These are phyloP conservation scores for Echites panduratus DNA, from an alignment of 257 asterid species.

Conservation along the genomic window DNA sequence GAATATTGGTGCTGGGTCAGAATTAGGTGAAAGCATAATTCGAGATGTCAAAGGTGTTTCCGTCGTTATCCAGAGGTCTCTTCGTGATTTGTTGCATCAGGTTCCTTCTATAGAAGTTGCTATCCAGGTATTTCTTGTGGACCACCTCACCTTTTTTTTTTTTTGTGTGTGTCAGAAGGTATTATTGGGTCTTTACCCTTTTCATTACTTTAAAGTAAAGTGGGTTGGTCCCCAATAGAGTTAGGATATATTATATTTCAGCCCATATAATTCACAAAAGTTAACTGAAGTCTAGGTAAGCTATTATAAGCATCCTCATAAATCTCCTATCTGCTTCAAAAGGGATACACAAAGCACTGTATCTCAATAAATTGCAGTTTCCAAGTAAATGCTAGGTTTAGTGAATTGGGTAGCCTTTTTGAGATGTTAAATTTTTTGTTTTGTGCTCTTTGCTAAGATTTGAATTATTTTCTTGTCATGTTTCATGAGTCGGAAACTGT, in stretches of 20 bases:
- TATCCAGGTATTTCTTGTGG: slow-evolving; percentile 46
- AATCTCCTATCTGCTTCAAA: too few relatives aligned
- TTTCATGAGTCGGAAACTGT: background rate
- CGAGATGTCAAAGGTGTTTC: slow-evolving; percentile 82
- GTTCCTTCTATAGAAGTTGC: slow-evolving; percentile 71
- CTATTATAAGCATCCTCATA: too few relatives aligned
- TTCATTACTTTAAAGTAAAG: too few relatives aligned
- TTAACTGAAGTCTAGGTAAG: too few relatives aligned
- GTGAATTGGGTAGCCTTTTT: background rate
- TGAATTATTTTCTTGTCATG: background rate
- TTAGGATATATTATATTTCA: too few relatives aligned
- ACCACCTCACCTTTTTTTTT: background rate
- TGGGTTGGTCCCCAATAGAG: too few relatives aligned
- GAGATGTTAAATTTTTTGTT: background rate
- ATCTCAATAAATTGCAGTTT: too few relatives aligned
- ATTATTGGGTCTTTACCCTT: too few relatives aligned
- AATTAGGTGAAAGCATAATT: slow-evolving; percentile 85
- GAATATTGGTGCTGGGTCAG: slow-evolving; percentile 79
- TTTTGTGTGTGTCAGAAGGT: background rate
- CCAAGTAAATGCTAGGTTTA: too few relatives aligned
- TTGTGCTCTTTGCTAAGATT: background rate
- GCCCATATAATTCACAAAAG: too few relatives aligned
- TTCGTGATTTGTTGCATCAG: slow-evolving; percentile 80
- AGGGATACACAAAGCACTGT: too few relatives aligned
- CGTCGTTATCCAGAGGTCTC: slow-evolving; percentile 67